Evolutionary conservation across 2,329 filamentous ascomycete genomes (phyloP), one percentile per base, ranked within the genome.

Genomic region (Aspergillus alliaceus): DNA sequence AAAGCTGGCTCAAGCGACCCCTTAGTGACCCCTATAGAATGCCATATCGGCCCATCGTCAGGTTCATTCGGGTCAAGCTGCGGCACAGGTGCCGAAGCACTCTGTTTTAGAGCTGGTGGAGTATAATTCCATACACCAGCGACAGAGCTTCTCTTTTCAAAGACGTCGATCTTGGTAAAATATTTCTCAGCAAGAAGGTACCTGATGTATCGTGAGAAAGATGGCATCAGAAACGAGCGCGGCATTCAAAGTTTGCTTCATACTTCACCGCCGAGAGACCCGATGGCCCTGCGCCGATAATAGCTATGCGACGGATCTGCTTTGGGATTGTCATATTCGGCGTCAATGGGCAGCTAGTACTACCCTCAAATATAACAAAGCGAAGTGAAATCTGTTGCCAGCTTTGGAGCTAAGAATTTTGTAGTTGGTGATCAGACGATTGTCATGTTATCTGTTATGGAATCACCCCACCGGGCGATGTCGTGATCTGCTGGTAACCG

Each of bases 81-180:
- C 7, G 92, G 91, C 35, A 93, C 78, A 32, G 66, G 47, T 64
- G 81, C 64, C 69, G 66, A 51, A 49, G 68, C 20, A 40, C 82
- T 58, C 69, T 77, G 63, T 64, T 82, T 60, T 70, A 79, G 68
- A 44, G 75, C 54, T 73, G 81, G 74, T 27, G 79, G 77, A 60
- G 82, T 87, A 72, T 96, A 92, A 67, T 91, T 89, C 93, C 93
- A 98, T 9, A 95, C 85, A 2, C 95, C 93, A 56, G 92, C 93
- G 6, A 89, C 84, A 48, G 85, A 82, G 44, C 82, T 78, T 63
- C 91, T 87, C 74, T 96, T 91, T 74, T 98, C 95, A 67, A 90
- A 96, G 37, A 97, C 75, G 58, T 87, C 84, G 58, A 98, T 87
- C 29, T 79, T 82, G 12, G 86, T 77, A 67, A 95, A 95, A 1